These are phyloP conservation scores for Lasiosphaeria miniovina DNA, from an alignment of 495 filamentous ascomycete genomes.

Conservation along the genomic window DNA sequence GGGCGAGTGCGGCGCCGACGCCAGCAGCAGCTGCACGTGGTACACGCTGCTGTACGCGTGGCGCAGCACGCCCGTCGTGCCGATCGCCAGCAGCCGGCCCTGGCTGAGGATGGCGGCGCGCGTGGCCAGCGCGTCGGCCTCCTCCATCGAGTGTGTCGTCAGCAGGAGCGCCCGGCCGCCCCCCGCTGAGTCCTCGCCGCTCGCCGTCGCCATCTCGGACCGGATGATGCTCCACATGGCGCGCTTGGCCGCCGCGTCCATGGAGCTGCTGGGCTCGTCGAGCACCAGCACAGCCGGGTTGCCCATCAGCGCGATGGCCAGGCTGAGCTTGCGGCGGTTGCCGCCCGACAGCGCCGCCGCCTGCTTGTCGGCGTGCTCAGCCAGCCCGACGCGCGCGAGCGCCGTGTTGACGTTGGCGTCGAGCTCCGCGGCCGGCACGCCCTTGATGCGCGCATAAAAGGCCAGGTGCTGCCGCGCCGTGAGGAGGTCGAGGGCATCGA, in stretches of 20 bases:
- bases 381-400: slow-evolving; percentile 54
- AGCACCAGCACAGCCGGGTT: slow-evolving; percentile 70
- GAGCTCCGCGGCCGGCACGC: slow-evolving; percentile 50
- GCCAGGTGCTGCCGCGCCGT: slow-evolving; percentile 66
- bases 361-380: slow-evolving; percentile 53
- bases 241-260: slow-evolving; percentile 68
- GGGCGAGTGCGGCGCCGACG: slow-evolving; percentile 63
- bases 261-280: slow-evolving; percentile 63
- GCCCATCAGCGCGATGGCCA: slow-evolving; percentile 75
- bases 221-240: slow-evolving; percentile 66
- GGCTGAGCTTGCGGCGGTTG: slow-evolving; percentile 54
- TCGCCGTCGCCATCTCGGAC: slow-evolving; percentile 42
- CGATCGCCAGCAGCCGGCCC: slow-evolving; percentile 60
- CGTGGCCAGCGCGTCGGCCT: slow-evolving; percentile 66
- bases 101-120: slow-evolving; percentile 64
- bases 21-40: slow-evolving; percentile 67
- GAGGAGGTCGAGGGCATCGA: slow-evolving; percentile 63
- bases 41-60: slow-evolving; percentile 57
- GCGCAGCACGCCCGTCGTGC: slow-evolving; percentile 57
- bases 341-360: slow-evolving; percentile 51
- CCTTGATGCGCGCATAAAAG: slow-evolving; percentile 68
- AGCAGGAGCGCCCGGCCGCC: slow-evolving; percentile 58
- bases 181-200: slow-evolving; percentile 45
- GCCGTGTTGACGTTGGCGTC: slow-evolving; percentile 57
- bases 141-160: slow-evolving; percentile 74